Evolutionary conservation across 179 eudicot genomes (phyloP), one percentile per base, ranked within the genome.

Genomic region (Heliamphora pulchella): DNA sequence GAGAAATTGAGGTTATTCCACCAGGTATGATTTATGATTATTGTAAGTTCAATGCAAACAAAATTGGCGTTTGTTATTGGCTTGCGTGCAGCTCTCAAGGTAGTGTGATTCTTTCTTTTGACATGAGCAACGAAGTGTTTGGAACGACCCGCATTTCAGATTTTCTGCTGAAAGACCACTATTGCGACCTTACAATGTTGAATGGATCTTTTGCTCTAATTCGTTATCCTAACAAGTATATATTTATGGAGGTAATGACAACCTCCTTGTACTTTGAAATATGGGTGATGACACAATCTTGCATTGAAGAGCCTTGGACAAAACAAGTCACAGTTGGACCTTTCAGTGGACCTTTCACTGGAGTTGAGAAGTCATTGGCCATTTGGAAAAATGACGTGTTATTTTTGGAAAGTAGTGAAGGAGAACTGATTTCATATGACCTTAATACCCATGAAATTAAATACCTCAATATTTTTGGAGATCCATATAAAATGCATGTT

Each of bases 151-250:
- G 3, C 15, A 4, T 46, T 2, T 70, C 70, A 4, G 44, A 44
- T 13, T 44, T 61, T 62, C 17, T 61, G 8, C 2, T 6, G 2
- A 4, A 57, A 53, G 8, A 13, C 9, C 67, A 75, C 47, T 1
- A 11, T 4, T 47, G 0, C 5, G 1, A 4, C 8, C 62, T 75
- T 0, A 5, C 22, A 10, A 4, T 57, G 62, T 75, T 11, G 48
- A 75, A 75, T 18, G 78, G 47, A 20, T 22, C 78, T 8, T 31
- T 75, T 1, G 78, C 78, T 55, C 10, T 75, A 5, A 31, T 75
- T 2, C 78, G 62, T 74, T 74, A 10, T 22, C 75, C 53, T 54
- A 13, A 54, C 0, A n/a, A 14, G 3, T 0, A 8, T 48, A n/a
- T n/a, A n/a, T 47, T 13, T 5, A 11, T 13, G 5, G 78, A 11